phyloP scores from a whole-genome alignment of 2,329 filamentous ascomycete species.

The Sclerotinia sclerotiorum region DNA sequence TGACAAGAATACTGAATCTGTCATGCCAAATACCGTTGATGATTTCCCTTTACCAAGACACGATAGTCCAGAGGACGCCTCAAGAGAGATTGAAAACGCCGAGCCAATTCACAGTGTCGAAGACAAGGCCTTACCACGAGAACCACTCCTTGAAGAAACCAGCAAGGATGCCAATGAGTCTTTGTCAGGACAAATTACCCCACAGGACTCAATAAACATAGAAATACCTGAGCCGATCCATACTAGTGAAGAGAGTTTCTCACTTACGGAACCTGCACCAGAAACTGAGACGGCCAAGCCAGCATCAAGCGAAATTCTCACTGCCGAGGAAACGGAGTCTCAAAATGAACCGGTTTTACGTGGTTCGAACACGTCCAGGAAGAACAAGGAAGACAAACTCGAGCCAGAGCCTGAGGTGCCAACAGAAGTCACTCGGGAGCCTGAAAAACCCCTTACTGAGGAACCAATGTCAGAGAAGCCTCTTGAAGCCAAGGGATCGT shows the following conservation, averaged over 20 bases:
- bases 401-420: neutral
- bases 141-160: neutral
- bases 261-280: neutral
- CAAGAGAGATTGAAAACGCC: neutral
- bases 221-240: neutral
- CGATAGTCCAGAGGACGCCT: neutral
- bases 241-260: neutral
- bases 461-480: neutral
- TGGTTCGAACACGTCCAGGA: neutral
- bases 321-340: neutral
- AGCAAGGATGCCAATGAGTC: neutral
- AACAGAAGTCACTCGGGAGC: neutral
- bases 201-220: neutral
- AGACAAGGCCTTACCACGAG: neutral
- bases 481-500: neutral
- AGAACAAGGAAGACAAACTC: neutral
- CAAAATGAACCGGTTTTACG: neutral
- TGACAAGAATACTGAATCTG: neutral
- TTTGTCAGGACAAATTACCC: neutral
- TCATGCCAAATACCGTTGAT: neutral
- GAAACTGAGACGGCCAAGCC: neutral
- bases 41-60: neutral
- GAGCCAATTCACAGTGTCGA: constrained; percentile 1
- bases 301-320: neutral
- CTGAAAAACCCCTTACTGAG: neutral